These are phyloP conservation scores for Pezicula radicicola DNA, from an alignment of 2,329 filamentous ascomycete species.

Conservation along the genomic window DNA sequence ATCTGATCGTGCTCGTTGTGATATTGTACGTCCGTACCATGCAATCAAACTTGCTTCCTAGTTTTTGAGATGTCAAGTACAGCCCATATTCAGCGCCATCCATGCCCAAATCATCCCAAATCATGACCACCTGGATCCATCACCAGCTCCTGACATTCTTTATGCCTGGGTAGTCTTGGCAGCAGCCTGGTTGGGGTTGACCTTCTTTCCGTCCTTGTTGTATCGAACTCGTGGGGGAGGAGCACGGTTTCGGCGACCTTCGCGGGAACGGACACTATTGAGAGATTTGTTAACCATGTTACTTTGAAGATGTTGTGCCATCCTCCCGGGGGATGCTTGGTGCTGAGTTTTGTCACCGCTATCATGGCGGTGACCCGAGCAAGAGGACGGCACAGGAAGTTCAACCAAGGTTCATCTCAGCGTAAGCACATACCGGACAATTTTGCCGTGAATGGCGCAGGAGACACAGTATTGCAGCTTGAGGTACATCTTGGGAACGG, in stretches of 20 bases:
- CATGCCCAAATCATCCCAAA: too few relatives aligned
- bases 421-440: conserved; percentile 85
- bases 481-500: conserved; percentile 99
- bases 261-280: conserved; percentile 88
- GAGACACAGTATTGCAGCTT: conserved; percentile 99
- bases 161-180: conserved; percentile 30
- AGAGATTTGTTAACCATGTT: conserved; percentile 23
- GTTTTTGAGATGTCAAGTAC: not conserved
- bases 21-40: too few relatives aligned
- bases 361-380: not conserved
- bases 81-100: not conserved
- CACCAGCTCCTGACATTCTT: not conserved
- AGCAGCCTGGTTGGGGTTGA: conserved; percentile 51
- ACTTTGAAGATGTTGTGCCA: conserved; percentile 28
- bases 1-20: too few relatives aligned
- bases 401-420: conserved; percentile 61
- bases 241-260: conserved; percentile 97
- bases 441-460: conserved; percentile 99
- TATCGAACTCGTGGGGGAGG: conserved; percentile 96
- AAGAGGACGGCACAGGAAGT: conserved; percentile 27
- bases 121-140: too few relatives aligned
- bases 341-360: not conserved
- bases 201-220: conserved; percentile 99
- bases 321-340: not conserved
- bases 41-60: too few relatives aligned